Conservation (phyloP, 1,284 basidiomycete genomes). For the Sporisorium graminicola region DNA sequence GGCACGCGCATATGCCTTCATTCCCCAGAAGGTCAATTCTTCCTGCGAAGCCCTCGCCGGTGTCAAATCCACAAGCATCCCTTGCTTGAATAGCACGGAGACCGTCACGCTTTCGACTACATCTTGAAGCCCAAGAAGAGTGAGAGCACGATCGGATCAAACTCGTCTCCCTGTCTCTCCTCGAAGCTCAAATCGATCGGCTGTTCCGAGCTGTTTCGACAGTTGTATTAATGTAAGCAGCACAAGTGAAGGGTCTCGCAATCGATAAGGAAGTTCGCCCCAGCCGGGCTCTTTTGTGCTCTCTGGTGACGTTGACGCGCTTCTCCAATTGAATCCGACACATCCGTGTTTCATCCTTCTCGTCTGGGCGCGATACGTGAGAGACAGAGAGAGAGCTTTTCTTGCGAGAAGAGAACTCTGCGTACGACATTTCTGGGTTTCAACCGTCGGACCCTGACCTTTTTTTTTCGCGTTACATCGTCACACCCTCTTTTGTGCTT, state of each 20-base stretch:
- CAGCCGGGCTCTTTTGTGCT: neutral
- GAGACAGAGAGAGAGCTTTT: neutral
- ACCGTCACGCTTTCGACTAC: neutral
- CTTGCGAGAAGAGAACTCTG: neutral
- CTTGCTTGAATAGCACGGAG: neutral
- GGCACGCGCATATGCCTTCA: conserved; percentile 20
- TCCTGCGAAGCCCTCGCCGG: neutral
- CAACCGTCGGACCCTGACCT: conserved; percentile 3
- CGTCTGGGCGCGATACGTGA: neutral
- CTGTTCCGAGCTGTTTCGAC: neutral
- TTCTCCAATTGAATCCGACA: neutral
- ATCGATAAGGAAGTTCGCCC: conserved; percentile 37
- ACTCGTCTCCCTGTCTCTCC: neutral
- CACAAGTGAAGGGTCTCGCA: neutral
- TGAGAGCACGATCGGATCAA: neutral
- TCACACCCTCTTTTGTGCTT: no score
- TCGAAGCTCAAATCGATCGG: neutral
- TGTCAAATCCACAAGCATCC: neutral
- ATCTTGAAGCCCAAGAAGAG: no score
- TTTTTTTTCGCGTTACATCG: neutral
- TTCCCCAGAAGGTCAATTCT: conserved; percentile 17
- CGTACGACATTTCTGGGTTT: conserved; percentile 7
- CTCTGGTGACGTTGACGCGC: conserved; percentile 9
- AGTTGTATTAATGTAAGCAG: neutral
- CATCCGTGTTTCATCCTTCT: neutral